Percentiles rank a stretch among this genome's conserved stretches.
Evolutionary conservation across 2,329 filamentous ascomycete species (phyloP).

Genomic region (Ceratocystis alfenasii): DNA sequence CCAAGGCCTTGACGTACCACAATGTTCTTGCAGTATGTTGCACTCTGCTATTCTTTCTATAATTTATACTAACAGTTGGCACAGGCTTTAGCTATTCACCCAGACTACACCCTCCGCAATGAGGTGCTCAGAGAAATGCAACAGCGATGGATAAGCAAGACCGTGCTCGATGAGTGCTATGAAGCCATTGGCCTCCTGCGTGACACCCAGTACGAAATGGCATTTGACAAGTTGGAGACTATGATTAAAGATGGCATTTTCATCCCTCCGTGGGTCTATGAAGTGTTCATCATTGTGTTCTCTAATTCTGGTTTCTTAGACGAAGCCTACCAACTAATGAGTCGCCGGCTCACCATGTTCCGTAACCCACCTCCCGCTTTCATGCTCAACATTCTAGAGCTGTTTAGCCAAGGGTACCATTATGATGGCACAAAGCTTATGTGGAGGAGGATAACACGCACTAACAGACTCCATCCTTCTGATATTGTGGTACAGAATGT

Average conservation of each 20-base stretch:
- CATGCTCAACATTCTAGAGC: constrained; percentile 63
- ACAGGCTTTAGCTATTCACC: constrained; percentile 65
- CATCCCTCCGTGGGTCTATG: constrained; percentile 62
- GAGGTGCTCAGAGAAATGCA: constrained; percentile 63
- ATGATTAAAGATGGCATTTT: constrained; percentile 46
- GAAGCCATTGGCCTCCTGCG: constrained; percentile 62
- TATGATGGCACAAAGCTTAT: constrained; percentile 53
- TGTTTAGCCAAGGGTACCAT: constrained; percentile 53
- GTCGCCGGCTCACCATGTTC: constrained; percentile 34
- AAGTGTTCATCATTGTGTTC: constrained; percentile 63
- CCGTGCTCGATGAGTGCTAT: constrained; percentile 47
- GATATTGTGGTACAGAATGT: constrained; percentile 56
- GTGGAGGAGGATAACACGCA: constrained; percentile 55
- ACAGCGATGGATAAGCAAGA: constrained; percentile 47
- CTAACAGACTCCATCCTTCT: constrained; percentile 34
- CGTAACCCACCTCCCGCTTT: constrained; percentile 37
- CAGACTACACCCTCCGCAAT: constrained; percentile 66
- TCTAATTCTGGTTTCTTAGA: constrained; percentile 62
- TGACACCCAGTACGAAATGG: constrained; percentile 73
- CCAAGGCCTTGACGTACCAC: constrained; percentile 58
- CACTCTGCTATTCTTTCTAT: neutral
- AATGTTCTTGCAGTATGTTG: constrained; percentile 51
- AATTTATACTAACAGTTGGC: neutral
- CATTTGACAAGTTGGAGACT: constrained; percentile 55
- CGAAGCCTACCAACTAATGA: constrained; percentile 53